Evolutionary conservation across 805 yeast species (phyloP), one percentile per base, ranked within the genome.

Genomic region (Candida suzukii): DNA sequence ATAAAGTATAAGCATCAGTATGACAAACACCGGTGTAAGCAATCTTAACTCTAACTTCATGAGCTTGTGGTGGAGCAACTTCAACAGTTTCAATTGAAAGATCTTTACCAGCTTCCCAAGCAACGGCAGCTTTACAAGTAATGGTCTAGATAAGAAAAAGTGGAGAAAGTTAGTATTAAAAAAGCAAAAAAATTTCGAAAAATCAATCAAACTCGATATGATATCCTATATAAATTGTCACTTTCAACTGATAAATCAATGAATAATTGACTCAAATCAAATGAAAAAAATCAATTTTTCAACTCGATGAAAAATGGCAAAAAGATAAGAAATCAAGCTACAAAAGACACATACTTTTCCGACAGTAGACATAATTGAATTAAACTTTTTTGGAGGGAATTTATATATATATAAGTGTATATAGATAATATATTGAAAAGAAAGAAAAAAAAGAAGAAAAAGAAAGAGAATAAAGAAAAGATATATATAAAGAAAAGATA

Each of bases 1-100:
- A 82, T 51, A 93, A 73, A 11, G 98, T 91, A 73, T 83, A 93
- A 31, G 97, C 97, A 63, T 93, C 99, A 28, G 99, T 93, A 71
- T 93, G 99, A 66, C 99, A 93, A 31, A 93, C 96, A 61, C 97
- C 99, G 25, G 97, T 85, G 69, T 84, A 74, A 39, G 71, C 72
- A 43, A 93, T 68, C 66, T 88, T 84, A 63, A 93, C 85, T 65
- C 99, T 83, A 37, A 93, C 98, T 68, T 93, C 99, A 61, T 93
- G 97, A 37, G 96, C 95, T 64, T 78, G 83, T 52, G 99, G 99
- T 20, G 99, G 88, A 20, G 76, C 82, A 35, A 93, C 99, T 59
- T 83, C 88, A 51, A 93, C 75, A 45, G 84, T 85, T 67, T 93
- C 99, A 44, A 93, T 74, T 33, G 79, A 56, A 54, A 93, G 74